phyloP scores from a whole-genome alignment of 805 yeast genomes.

The Komagataella mondaviorum region DNA sequence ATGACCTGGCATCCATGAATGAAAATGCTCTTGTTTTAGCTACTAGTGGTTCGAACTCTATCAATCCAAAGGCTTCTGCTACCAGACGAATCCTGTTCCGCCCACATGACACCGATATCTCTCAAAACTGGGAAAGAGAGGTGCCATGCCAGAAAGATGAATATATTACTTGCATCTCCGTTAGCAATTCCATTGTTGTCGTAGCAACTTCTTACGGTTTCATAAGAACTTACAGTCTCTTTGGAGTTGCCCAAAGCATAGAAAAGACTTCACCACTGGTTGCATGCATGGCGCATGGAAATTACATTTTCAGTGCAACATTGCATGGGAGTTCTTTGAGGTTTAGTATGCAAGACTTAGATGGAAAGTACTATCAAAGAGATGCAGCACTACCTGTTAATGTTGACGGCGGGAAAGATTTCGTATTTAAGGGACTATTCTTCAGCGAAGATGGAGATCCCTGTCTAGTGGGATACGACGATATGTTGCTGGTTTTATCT shows the following conservation, averaged over 20 bases:
- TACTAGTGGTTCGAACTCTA: conserved; percentile 17
- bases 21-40: conserved; percentile 56
- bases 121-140: conserved; percentile 59
- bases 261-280: conserved; percentile 65
- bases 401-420: conserved; percentile 9
- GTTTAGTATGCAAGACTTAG: conserved; percentile 21
- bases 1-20: conserved; percentile 65
- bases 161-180: conserved; percentile 50
- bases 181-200: conserved; percentile 46
- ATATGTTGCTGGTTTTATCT: conserved; percentile 52
- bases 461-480: conserved; percentile 69
- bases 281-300: conserved; percentile 51
- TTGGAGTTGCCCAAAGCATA: conserved; percentile 60
- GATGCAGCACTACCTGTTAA: conserved; percentile 32
- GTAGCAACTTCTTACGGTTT: conserved; percentile 72
- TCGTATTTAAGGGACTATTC: conserved; percentile 49
- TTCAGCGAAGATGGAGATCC: conserved; percentile 89
- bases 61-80: not conserved
- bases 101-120: conserved; percentile 43
- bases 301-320: conserved; percentile 39
- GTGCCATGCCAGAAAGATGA: conserved; percentile 39
- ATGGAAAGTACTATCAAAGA: conserved; percentile 24
- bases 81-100: conserved; percentile 35
- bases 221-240: conserved; percentile 53
- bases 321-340: conserved; percentile 16